phyloP scores from a whole-genome alignment of 2,329 filamentous ascomycete genomes.

The Colletotrichum brevisporum region DNA sequence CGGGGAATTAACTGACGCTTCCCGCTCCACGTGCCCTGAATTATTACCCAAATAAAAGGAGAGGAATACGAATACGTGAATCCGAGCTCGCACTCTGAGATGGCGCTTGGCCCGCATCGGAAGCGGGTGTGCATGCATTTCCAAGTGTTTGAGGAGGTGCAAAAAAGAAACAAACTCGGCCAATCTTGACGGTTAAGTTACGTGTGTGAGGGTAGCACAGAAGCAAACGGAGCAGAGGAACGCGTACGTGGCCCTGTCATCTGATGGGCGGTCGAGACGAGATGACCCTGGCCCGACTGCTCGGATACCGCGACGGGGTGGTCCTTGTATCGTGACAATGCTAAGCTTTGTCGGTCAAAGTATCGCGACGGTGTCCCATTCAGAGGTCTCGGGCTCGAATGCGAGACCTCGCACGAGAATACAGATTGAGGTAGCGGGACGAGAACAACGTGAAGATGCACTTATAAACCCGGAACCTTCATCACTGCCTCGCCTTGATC shows the following conservation, averaged over 20 bases:
- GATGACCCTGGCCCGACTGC: not conserved
- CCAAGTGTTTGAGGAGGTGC: not conserved
- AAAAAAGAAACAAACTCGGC: constrained; percentile 1
- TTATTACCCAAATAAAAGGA: not conserved
- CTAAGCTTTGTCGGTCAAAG: not conserved
- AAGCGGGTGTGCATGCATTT: not conserved
- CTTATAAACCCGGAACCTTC: not conserved
- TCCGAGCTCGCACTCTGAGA: constrained; percentile 3
- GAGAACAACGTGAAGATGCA: not conserved
- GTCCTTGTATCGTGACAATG: not conserved
- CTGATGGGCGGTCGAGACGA: not conserved
- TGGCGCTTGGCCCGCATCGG: not conserved
- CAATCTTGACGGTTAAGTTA: not conserved
- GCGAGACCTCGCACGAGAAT: not conserved
- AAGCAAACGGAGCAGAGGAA: not conserved
- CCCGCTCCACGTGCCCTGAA: not conserved
- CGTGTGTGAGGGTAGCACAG: not conserved
- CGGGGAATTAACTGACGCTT: not conserved
- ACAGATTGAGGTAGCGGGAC: not conserved
- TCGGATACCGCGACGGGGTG: not conserved
- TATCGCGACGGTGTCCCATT: not conserved
- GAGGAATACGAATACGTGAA: constrained; percentile 19
- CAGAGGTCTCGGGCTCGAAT: not conserved
- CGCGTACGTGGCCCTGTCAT: not conserved
- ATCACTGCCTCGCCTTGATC: constrained; percentile 8